These are phyloP conservation scores for Westerdykella ornata DNA, from an alignment of 2,329 filamentous ascomycete genomes.

Conservation along the genomic window DNA sequence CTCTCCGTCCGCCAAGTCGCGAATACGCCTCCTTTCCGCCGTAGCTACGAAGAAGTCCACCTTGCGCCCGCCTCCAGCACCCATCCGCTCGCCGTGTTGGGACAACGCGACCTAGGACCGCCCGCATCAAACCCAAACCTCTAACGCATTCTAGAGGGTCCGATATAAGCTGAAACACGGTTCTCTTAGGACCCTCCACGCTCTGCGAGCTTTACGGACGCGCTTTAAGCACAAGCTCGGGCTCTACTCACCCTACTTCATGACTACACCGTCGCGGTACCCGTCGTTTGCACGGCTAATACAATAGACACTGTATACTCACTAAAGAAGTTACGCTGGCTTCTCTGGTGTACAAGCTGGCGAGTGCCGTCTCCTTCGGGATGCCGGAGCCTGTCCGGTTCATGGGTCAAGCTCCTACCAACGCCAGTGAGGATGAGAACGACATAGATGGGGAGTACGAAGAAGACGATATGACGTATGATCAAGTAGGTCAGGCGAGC, in stretches of 20 bases:
- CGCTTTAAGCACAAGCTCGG: conserved; percentile 12
- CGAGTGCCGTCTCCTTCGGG: conserved; percentile 37
- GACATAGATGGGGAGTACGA: conserved; percentile 38
- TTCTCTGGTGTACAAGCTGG: conserved; percentile 35
- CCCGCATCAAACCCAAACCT: conserved; percentile 8
- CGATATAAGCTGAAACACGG: too few species aligned
- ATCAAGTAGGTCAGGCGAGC: conserved; percentile 15
- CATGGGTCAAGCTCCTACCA: conserved; percentile 30
- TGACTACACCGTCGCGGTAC: conserved; percentile 19
- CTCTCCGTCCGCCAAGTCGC: conserved; percentile 29
- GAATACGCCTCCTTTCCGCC: conserved; percentile 18
- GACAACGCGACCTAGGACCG: conserved; percentile 22
- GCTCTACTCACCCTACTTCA: conserved; percentile 11
- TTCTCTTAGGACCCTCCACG: too few species aligned
- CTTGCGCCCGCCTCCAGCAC: too few species aligned
- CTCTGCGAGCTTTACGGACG: conserved; percentile 13
- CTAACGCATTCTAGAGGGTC: too few species aligned
- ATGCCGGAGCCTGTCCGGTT: conserved; percentile 39
- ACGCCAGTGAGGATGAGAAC: conserved; percentile 29
- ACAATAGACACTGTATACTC: conserved; percentile 13
- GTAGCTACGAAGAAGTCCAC: neutral
- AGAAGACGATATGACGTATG: conserved; percentile 33
- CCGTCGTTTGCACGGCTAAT: conserved; percentile 19
- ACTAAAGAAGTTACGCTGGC: conserved; percentile 27
- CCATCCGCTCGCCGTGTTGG: neutral